Base-by-base conservation (phyloP, 805 yeast species). In the Vanderwaltozyma yarrowii region DNA sequence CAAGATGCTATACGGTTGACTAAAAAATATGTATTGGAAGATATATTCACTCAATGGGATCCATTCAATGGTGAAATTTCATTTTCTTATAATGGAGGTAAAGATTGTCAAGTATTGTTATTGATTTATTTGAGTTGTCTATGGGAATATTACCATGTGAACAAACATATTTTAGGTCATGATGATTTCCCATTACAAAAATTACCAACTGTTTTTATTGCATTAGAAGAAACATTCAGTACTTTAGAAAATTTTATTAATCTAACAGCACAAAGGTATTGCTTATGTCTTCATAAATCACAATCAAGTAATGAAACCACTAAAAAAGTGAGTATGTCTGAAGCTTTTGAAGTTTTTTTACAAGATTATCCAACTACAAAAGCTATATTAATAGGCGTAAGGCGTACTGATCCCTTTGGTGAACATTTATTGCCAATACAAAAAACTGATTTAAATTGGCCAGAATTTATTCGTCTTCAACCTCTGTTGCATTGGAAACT, bases 21-120 rank as follows among this genome's bases (percentile, higher is more conserved):
- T 1, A 42, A 52, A 20, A 28, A 36, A 12, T 36, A 47, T 33
- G 41, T 60, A 14, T 29, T 55, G 7, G 37, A 50, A 13, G 55
- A 52, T 30, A 50, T 59, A 6, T 52, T 60, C 32, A 38, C 49
- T 2, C 45, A 49, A 18, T 56, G 62, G 58, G 45, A 51, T 32
- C 61, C 62, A 7, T 40, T 54, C 12, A 45, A 45, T 33, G 64
- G 68, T 11, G 78, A 80, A 41, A 61, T 83, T 3, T 80, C 96
- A 0, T 67, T 92, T 12, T 82, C 95, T 2, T 92, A 81, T 59
- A 92, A 92, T 56, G 98, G 98, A 10, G 98, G 98, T 2, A 92
- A 92, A 54, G 98, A 92, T 62, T 92, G 97, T 51, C 73, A 88
- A 33, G 96, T 88, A 24, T 76, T 89, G 80, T 69, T 92, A 39